Evolutionary conservation across 371 early-diverging fungal genomes (phyloP), one percentile per base, ranked within the genome.

Genomic region (Apophysomyces ossiformis): DNA sequence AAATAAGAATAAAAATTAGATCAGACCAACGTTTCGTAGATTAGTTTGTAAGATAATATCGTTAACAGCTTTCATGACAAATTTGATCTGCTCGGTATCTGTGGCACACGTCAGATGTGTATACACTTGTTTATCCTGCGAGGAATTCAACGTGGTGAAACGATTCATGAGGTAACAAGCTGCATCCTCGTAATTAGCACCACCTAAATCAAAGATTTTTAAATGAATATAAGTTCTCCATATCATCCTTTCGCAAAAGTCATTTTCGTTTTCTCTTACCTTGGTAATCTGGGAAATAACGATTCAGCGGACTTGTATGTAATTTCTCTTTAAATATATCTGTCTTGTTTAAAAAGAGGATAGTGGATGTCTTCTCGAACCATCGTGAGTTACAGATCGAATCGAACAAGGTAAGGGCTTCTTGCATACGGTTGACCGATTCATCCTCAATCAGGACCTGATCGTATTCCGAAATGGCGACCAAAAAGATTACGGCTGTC

Each of bases 361-460:
- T 92, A 54, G 91, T 89, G 8, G 89, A 89, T 9, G 92, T 92
- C 65, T 89, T 85, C 56, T 84, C 77, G 70, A 93, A 92, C 92
- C 92, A 92, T 61, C 89, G 77, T 21, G 83, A 83, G 69, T 93
- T 93, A 76, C 89, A 89, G 70, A 93, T 89, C n/a, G 91, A 90
- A 64, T 90, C 89, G 70, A 90, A 90, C 7, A 90, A 76, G 3
- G 89, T 85, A 38, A 88, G 65, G 6, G 88, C 83, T 65, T 90
- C 93, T 67, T 92, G 89, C 94, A 98, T 95, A 58, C 98, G 93
- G 79, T 97, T 97, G 81, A 93, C 90, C n/a, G 89, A 88, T 68
- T 92, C 94, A 76, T 97, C 98, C 78, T 97, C 98, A 35, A 93
- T 87, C 57, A 97, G 81, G 38, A 92, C 92, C 76, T 97, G 97